Evolutionary conservation across 2,329 filamentous ascomycete species (phyloP), one percentile per base, ranked within the genome.

Genomic region (Septoria linicola): DNA sequence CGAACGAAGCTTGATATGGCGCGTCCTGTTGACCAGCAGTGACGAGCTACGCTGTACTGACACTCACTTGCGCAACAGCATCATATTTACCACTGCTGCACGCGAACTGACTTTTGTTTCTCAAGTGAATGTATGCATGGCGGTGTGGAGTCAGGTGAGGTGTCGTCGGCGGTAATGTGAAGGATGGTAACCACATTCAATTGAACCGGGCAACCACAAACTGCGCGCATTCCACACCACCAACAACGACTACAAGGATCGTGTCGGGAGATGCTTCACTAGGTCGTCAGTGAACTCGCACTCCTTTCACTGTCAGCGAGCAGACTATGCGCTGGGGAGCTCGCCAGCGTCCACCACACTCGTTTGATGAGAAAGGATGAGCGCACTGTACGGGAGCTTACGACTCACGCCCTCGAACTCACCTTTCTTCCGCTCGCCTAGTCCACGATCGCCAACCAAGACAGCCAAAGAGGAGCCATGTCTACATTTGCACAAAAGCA

Each of bases 401-500:
- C 65, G 66, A 56, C 64, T 75, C 62, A 90, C 88, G 51, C 88
- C 89, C 49, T 85, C 87, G 53, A 89, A 83, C 68, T 90, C 88
- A 51, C 88, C 88, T 54, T 75, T 72, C 57, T 60, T 65, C 49
- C 84, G 81, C 64, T 77, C 78, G 52, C 80, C 83, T 32, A 79
- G 81, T 27, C 73, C 80, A 14, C 81, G 85, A 66, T 86, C 87
- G 42, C 82, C 86, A 23, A 71, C 73, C 59, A 82, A 78, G 65
- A 57, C 72, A 25, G 63, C 70, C 2, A 37, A 68, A 71, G 66
- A 71, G 55, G 74, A 76, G 59, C 64, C 68, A 20, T 73, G 70
- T 34, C 77, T 96, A 37, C 85, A 85, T 32, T 76, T 96, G 55
- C 85, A 85, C 68, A 84, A 89, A 57, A 89, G 97, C 51, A 87